Conservation (phyloP, 2,329 filamentous ascomycete species). For the Colletotrichum godetiae region DNA sequence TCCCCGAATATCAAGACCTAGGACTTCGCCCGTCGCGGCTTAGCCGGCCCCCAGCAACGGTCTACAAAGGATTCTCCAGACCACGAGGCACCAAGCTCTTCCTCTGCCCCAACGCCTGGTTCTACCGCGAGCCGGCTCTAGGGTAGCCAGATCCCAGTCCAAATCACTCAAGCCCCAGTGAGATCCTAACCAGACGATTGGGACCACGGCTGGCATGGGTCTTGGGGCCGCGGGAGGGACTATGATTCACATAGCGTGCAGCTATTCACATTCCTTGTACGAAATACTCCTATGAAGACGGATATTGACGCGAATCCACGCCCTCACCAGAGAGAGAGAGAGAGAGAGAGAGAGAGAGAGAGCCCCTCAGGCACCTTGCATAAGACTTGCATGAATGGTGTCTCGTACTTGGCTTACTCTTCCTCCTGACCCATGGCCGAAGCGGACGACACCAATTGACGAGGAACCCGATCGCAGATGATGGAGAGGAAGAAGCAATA, state of each 20-base stretch:
- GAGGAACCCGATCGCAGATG: conserved; percentile 5
- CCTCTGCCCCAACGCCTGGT: neutral
- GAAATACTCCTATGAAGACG: neutral
- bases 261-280: neutral
- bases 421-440: neutral
- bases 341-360: neutral
- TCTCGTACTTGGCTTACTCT: neutral
- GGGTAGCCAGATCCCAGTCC: neutral
- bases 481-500: neutral
- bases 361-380: neutral
- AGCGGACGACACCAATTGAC: neutral
- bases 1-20: neutral
- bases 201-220: conserved; percentile 11
- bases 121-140: neutral
- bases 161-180: neutral
- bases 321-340: neutral
- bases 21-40: neutral
- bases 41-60: neutral
- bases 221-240: neutral
- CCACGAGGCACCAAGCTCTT: neutral
- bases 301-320: neutral
- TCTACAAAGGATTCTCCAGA: conserved; percentile 1
- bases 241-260: neutral
- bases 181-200: conserved; percentile 4
- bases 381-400: neutral